Evolutionary conservation across 805 yeast species (phyloP).

Genomic region (Candida tibetensis): DNA sequence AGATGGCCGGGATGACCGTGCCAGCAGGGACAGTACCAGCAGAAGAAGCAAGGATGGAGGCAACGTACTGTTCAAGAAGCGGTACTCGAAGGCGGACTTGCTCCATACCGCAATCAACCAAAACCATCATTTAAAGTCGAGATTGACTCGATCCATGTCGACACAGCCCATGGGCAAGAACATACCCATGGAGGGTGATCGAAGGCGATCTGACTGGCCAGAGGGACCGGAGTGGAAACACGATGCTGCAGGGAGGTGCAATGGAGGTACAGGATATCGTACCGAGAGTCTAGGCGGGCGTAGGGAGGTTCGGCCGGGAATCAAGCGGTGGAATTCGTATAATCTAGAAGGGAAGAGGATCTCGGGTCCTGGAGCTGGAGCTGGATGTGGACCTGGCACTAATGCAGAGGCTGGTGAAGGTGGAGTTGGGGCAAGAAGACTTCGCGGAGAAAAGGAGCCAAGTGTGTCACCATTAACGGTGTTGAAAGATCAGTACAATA

Average conservation of each 20-base stretch:
- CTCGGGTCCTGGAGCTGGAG: no score
- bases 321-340: conserved; percentile 6
- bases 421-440: no score
- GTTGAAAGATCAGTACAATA: conserved; percentile 25
- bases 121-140: conserved; percentile 10
- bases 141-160: conserved; percentile 10
- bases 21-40: not conserved
- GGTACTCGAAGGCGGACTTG: conserved; percentile 7
- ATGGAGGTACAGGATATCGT: no score
- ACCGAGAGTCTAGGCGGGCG: not conserved
- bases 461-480: conserved; percentile 29
- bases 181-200: conserved; percentile 10
- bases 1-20: not conserved
- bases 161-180: conserved; percentile 7
- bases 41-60: not conserved
- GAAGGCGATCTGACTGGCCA: conserved; percentile 9
- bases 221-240: no score
- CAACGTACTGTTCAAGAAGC: not conserved
- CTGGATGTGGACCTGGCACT: no score
- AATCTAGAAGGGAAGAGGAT: not conserved
- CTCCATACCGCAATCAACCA: conserved; percentile 13
- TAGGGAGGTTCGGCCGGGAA: not conserved
- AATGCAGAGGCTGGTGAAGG: no score
- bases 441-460: not conserved
- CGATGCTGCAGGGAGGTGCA: no score